Base-by-base conservation (phyloP, 2,329 filamentous ascomycete species). In the Aspergillus sp. region DNA sequence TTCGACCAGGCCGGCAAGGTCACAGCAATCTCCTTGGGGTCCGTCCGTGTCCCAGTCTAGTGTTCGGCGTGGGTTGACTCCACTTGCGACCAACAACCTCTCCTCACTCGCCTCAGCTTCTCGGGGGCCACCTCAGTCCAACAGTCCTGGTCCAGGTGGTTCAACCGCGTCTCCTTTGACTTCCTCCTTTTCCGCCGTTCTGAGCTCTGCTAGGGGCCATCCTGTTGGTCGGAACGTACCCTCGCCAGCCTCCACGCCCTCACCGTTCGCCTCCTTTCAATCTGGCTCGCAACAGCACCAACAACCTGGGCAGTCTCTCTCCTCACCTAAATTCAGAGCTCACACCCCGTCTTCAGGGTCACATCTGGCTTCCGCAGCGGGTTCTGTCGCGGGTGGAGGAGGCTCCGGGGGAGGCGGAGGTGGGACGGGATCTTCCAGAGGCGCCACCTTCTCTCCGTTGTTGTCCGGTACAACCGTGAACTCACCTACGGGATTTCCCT, bases 391-490 rank as follows among this genome's bases (percentile, higher is more conserved):
- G 73, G 80, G 77, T 76, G 82, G 81, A 77, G 82, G 76, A 74
- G 75, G 77, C 65, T 73, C 78, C 71, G 73, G 74, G 71, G 80
- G 80, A 71, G 78, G 78, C 73, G 81, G 78, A 72, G 76, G 81
- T 77, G 83, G 82, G 75, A 82, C 82, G 77, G 83, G 81, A 76
- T 77, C 78, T 72, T 80, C 83, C 61, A 82, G 85, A 77, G 80
- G 84, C 69, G 81, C 81, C 68, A 81, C 83, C 69, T 85, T 85
- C 73, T 87, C 86, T 75, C 85, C 86, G 66, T 83, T 85, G 58
- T 78, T 84, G 57, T 83, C 83, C 59, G 79, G 82, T 68, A 86
- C 80, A 75, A 84, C 80, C 70, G 78, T 79, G 75, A 76, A 85
- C 65, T 81, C 79, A 54, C 79, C 79, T 19, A 81, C 84, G 61